phyloP scores from a whole-genome alignment of 768 basidiomycete species.

The Pleurotus giganteus region DNA sequence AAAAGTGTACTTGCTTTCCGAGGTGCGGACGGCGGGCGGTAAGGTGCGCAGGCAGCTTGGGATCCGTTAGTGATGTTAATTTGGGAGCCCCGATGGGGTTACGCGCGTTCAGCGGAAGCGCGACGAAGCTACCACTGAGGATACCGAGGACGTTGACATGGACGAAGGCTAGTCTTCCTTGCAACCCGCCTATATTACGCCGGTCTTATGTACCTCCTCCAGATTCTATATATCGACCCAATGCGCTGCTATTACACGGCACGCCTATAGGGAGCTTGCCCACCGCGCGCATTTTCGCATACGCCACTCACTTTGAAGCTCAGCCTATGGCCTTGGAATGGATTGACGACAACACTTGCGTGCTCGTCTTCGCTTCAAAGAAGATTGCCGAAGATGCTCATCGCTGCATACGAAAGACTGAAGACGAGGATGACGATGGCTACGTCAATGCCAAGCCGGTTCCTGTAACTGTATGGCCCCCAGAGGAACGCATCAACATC shows the following conservation, averaged over 20 bases:
- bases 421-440: slow-evolving; percentile 55
- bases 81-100: slow-evolving; percentile 27
- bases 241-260: slow-evolving; percentile 75
- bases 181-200: not conserved
- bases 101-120: slow-evolving; percentile 51
- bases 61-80: slow-evolving; percentile 38
- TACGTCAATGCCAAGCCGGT: slow-evolving; percentile 65
- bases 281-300: slow-evolving; percentile 77
- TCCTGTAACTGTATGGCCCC: slow-evolving; percentile 74
- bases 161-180: slow-evolving; percentile 26
- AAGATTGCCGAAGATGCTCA: slow-evolving; percentile 51
- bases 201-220: not conserved
- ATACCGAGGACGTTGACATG: slow-evolving; percentile 26
- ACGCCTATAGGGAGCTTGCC: slow-evolving; percentile 72
- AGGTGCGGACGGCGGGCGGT: slow-evolving; percentile 55
- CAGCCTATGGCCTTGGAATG: slow-evolving; percentile 79
- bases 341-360: slow-evolving; percentile 82
- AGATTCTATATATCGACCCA: slow-evolving; percentile 51
- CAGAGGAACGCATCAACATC: slow-evolving; percentile 72
- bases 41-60: slow-evolving; percentile 65
- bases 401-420: slow-evolving; percentile 49
- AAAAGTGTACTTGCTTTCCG: slow-evolving; percentile 78
- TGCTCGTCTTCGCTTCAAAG: slow-evolving; percentile 69
- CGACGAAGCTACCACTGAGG: slow-evolving; percentile 23
- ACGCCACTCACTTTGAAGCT: slow-evolving; percentile 75